A percentile compares a stretch with the other conserved stretches of the same genome.
phyloP scores from a whole-genome alignment of 2,329 filamentous ascomycete genomes.

The Neoarthrinium moseri region DNA sequence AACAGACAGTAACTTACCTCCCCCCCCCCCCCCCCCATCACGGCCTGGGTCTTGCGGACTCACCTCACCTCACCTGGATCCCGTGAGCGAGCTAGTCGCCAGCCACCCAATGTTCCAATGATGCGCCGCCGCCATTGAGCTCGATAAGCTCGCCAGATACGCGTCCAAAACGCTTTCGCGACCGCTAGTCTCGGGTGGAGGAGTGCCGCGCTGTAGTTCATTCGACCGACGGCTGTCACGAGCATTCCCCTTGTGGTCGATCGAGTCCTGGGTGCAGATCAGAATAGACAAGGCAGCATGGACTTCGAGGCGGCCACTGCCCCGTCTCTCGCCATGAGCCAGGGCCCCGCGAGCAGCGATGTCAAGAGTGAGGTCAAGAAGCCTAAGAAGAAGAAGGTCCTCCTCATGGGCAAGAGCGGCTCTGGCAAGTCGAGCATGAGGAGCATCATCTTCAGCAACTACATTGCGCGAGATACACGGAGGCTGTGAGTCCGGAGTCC shows the following conservation, averaged over 20 bases:
- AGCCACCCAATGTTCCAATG: too few species aligned
- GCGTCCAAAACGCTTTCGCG: neutral
- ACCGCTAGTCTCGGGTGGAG: neutral
- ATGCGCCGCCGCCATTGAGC: neutral
- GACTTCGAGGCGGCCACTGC: conserved; percentile 25
- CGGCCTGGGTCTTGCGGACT: too few species aligned
- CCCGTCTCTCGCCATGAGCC: conserved; percentile 18
- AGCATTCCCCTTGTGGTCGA: neutral
- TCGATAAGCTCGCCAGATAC: neutral
- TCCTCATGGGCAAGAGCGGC: conserved; percentile 92
- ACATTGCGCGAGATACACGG: conserved; percentile 93
- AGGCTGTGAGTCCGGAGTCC: conserved; percentile 60
- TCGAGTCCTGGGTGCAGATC: neutral
- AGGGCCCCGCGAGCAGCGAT: conserved; percentile 25
- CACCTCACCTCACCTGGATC: too few species aligned
- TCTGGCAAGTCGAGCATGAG: conserved; percentile 98
- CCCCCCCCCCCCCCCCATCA: too few species aligned
- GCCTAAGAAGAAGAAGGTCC: conserved; percentile 82
- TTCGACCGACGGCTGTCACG: neutral
- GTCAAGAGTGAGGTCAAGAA: conserved; percentile 57
- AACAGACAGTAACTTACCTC: too few species aligned
- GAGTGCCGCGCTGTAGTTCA: neutral
- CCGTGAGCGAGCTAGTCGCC: too few species aligned
- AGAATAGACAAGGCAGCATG: conserved; percentile 15
- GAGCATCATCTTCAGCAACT: conserved; percentile 98